Evolutionary conservation across 192 early-diverging fungal species (phyloP).

Genomic region (Podila minutissima): DNA sequence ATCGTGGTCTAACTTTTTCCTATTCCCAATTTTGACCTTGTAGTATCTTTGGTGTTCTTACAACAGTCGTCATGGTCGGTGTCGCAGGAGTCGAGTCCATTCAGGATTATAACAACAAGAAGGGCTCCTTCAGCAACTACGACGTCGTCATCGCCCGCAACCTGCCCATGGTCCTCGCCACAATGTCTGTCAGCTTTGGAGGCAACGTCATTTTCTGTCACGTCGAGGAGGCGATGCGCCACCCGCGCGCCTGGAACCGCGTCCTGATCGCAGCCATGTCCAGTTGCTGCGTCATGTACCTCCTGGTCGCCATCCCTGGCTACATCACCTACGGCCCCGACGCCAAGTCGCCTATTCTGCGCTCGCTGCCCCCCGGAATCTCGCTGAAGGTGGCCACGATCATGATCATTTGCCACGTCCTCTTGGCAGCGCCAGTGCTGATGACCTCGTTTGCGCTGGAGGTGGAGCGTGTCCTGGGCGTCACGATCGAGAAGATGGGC

Average conservation of each 20-base stretch:
- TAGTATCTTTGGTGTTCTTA: conserved; percentile 68
- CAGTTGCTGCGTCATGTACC: conserved; percentile 68
- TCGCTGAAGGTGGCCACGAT: conserved; percentile 59
- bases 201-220: conserved; percentile 80
- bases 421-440: conserved; percentile 72
- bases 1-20: too few relatives aligned
- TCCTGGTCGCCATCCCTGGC: conserved; percentile 67
- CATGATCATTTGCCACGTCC: conserved; percentile 73
- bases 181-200: conserved; percentile 72
- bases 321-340: conserved; percentile 70
- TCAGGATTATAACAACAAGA: conserved; percentile 59
- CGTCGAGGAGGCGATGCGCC: conserved; percentile 71
- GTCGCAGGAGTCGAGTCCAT: conserved; percentile 62
- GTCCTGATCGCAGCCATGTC: conserved; percentile 61
- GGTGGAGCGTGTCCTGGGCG: conserved; percentile 62
- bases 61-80: conserved; percentile 68
- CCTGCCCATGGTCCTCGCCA: conserved; percentile 70
- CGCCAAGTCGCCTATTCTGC: conserved; percentile 66
- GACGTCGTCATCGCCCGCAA: conserved; percentile 55
- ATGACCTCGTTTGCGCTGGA: conserved; percentile 70
- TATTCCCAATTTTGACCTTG: background rate
- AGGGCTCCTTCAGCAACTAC: conserved; percentile 43
- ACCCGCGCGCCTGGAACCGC: conserved; percentile 64
- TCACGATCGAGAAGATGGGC: conserved; percentile 51
- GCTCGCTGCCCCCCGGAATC: conserved; percentile 62